Conservation (phyloP, 768 basidiomycete genomes). For the Suillus sp. region DNA sequence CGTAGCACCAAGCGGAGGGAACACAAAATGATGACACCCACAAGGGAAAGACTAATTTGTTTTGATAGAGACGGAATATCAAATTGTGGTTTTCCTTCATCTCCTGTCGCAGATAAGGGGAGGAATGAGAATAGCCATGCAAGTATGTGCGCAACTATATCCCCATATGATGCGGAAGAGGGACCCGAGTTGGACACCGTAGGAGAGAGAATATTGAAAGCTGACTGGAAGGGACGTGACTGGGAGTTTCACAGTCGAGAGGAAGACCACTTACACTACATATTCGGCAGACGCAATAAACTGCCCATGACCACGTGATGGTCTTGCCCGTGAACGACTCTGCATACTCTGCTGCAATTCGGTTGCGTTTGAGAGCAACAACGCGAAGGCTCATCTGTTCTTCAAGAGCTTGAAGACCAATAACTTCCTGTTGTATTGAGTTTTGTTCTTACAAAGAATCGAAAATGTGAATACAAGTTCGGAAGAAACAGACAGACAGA, state of each 20-base stretch:
- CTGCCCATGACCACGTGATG: constrained; percentile 56
- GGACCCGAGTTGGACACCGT: constrained; percentile 33
- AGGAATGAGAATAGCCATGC: constrained; percentile 43
- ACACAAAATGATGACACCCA: constrained; percentile 75
- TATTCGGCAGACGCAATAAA: constrained; percentile 67
- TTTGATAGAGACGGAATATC: constrained; percentile 46
- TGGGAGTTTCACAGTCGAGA: neutral
- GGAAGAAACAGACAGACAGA: constrained; percentile 16
- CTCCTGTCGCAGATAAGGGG: constrained; percentile 23
- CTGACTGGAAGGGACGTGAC: constrained; percentile 31
- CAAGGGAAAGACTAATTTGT: constrained; percentile 65
- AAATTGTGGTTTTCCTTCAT: constrained; percentile 28
- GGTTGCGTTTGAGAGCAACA: constrained; percentile 49
- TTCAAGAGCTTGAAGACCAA: constrained; percentile 67
- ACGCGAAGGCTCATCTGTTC: constrained; percentile 66
- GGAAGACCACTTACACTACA: constrained; percentile 50
- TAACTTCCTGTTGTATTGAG: constrained; percentile 54
- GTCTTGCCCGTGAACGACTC: constrained; percentile 57
- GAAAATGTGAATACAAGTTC: constrained; percentile 4
- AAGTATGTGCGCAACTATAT: constrained; percentile 44
- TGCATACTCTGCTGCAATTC: constrained; percentile 50
- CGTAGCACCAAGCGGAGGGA: constrained; percentile 71
- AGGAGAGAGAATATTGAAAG: constrained; percentile 36
- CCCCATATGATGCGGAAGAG: constrained; percentile 45
- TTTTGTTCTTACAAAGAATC: constrained; percentile 34